phyloP scores from a whole-genome alignment of 345 rosid genomes.

The Acer yangbiense region DNA sequence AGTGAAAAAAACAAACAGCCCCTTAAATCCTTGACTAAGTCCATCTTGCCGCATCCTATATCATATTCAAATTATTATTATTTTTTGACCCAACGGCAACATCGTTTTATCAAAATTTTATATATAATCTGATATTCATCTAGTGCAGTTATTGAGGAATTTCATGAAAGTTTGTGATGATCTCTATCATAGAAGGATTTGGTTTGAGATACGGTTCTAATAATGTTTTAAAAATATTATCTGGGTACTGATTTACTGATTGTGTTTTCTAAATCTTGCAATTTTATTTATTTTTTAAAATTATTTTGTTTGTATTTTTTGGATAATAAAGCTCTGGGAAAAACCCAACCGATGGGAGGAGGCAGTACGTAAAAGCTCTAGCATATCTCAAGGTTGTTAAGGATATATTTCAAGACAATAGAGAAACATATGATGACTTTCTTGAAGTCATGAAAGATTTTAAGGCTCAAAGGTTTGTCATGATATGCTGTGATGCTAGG shows the following conservation, averaged over 20 bases:
- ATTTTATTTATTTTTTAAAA: neutral
- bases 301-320: slow-evolving; percentile 5
- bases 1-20: too few relatives aligned
- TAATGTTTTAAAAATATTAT: neutral
- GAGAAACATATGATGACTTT: slow-evolving; percentile 84
- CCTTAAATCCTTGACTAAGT: too few relatives aligned
- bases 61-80: too few relatives aligned
- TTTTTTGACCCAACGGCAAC: too few relatives aligned
- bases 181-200: neutral
- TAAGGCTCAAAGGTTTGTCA: slow-evolving; percentile 82
- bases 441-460: slow-evolving; percentile 99
- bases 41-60: too few relatives aligned
- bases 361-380: slow-evolving; percentile 66
- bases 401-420: slow-evolving; percentile 79
- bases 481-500: neutral
- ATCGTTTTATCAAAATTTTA: too few relatives aligned
- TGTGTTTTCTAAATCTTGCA: slow-evolving; percentile 7
- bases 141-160: neutral
- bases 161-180: neutral
- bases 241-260: slow-evolving; percentile 17
- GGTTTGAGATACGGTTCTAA: slow-evolving; percentile 13
- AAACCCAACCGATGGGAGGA: slow-evolving; percentile 54
- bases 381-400: slow-evolving; percentile 90
- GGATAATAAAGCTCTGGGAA: slow-evolving; percentile 64
- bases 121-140: slow-evolving; percentile 12